Evolutionary conservation across 306 rosid genomes (phyloP).

Genomic region (Quercus wislizeni): DNA sequence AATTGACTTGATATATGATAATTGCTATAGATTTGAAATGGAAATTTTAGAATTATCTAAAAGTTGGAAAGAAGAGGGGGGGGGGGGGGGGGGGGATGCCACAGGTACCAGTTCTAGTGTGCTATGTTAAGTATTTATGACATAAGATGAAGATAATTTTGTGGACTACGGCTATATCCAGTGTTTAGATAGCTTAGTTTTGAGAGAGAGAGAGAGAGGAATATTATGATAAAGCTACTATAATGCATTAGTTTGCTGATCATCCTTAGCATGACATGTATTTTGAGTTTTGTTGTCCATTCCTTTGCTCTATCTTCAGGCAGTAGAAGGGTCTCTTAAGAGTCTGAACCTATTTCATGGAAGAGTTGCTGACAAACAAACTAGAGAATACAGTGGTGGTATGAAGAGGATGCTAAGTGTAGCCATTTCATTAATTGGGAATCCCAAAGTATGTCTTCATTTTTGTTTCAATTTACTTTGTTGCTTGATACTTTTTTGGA

Average conservation of each 20-base stretch:
- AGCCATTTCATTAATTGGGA: conserved; percentile 78
- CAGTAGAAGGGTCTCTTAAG: conserved; percentile 80
- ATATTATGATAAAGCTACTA: no score
- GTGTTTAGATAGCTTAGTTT: no score
- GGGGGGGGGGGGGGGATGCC: no score
- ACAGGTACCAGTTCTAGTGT: no score
- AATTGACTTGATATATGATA: no score
- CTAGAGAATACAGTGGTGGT: conserved; percentile 83
- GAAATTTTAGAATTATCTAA: no score
- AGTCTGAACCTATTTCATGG: conserved; percentile 69
- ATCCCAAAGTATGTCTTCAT: conserved; percentile 54
- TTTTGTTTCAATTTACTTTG: neutral
- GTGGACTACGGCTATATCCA: no score
- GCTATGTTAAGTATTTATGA: no score
- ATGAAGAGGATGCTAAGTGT: conserved; percentile 95
- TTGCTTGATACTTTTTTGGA: neutral
- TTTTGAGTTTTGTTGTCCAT: neutral
- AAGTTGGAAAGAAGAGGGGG: no score
- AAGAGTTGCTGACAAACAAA: conserved; percentile 68
- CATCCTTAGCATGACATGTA: neutral
- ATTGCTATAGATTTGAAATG: no score
- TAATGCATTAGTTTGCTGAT: neutral
- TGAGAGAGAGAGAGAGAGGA: no score
- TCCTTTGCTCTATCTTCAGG: conserved; percentile 44
- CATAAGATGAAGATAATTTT: no score